Conservation (phyloP, 2,329 filamentous ascomycete species). For the Diaporthe vexans region DNA sequence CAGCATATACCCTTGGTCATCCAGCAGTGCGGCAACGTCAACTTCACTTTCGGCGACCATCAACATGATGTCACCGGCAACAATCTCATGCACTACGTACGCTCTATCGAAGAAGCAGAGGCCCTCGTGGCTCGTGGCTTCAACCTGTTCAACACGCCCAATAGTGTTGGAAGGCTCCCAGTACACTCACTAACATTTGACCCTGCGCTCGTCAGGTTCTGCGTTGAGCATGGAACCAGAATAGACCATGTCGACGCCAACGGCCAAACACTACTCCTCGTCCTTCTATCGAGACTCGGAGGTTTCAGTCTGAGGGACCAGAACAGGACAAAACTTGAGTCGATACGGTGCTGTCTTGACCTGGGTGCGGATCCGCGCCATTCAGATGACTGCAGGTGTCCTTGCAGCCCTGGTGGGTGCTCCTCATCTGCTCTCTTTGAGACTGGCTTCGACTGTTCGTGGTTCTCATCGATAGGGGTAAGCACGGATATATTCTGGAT, state of each 20-base stretch:
- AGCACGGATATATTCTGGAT: neutral
- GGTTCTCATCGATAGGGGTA: neutral
- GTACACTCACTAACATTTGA: neutral
- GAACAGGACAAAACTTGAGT: no score
- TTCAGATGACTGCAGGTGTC: neutral
- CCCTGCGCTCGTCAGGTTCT: neutral
- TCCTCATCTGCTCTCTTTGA: neutral
- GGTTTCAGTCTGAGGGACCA: neutral
- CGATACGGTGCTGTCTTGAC: neutral
- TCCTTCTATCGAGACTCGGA: neutral
- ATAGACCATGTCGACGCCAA: neutral
- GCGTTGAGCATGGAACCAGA: neutral
- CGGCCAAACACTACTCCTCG: neutral
- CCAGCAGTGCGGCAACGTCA: neutral
- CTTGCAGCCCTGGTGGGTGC: constrained; percentile 9
- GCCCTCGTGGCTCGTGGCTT: neutral
- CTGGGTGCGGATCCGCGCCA: neutral
- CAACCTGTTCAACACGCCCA: neutral
- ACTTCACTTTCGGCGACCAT: neutral
- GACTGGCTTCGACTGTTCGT: neutral
- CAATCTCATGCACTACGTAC: neutral
- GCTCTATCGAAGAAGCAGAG: neutral
- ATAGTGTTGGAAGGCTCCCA: neutral
- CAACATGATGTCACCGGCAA: neutral
- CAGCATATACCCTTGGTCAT: neutral